phyloP scores from a whole-genome alignment of 78 protist species.

The Monosiga brevicollis region DNA sequence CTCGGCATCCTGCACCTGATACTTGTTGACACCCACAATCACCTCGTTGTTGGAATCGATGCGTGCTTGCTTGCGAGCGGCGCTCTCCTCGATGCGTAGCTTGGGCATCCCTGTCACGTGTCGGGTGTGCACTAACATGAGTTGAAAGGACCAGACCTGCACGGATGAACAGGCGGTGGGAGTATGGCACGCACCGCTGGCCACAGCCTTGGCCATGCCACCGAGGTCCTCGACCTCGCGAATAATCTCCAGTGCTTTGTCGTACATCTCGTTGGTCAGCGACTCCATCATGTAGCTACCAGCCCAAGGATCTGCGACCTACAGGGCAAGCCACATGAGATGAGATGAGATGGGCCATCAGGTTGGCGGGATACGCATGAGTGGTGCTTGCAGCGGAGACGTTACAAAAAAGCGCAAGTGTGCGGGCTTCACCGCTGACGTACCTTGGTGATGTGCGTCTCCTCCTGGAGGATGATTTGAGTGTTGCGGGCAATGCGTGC shows the following conservation, averaged over 20 bases:
- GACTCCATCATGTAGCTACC: constrained; percentile 91
- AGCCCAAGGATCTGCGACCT: constrained; percentile 88
- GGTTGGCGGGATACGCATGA: too few species aligned
- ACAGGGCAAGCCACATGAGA: too few species aligned
- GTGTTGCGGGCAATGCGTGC: constrained; percentile 96
- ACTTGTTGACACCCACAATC: constrained; percentile 95
- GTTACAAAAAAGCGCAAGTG: not conserved
- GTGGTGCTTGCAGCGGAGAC: not conserved
- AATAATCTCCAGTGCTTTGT: constrained; percentile 21
- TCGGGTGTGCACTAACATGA: too few species aligned
- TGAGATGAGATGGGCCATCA: too few species aligned
- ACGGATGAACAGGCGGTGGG: too few species aligned
- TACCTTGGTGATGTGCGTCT: constrained; percentile 59
- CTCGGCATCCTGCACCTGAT: constrained; percentile 53
- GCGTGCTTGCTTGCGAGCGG: constrained; percentile 86
- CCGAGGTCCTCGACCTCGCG: constrained; percentile 67
- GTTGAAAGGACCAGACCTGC: too few species aligned
- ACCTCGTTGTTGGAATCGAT: constrained; percentile 73
- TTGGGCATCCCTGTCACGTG: constrained; percentile 97
- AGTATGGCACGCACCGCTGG: too few species aligned
- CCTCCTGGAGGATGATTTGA: constrained; percentile 86
- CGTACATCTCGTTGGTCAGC: constrained; percentile 73
- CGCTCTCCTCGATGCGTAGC: constrained; percentile 87
- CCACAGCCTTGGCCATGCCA: constrained; percentile 87
- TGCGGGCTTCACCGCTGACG: not conserved